These are phyloP conservation scores for Parafenestella ontariensis DNA, from an alignment of 2,329 filamentous ascomycete species.

Conservation along the genomic window DNA sequence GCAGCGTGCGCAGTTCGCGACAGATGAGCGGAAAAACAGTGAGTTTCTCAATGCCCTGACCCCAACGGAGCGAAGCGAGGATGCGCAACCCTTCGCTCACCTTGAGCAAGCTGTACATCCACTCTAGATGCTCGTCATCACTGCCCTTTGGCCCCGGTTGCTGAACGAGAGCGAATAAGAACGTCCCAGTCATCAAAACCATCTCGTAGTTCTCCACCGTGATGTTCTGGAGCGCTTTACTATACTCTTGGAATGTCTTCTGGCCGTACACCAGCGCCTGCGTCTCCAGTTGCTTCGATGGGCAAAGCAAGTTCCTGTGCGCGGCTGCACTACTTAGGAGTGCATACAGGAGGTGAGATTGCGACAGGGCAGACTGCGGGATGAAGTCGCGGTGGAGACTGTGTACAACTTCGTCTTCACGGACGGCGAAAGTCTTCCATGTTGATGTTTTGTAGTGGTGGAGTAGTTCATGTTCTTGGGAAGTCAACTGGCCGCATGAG, in stretches of 20 bases:
- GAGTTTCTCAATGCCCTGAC: constrained; percentile 41
- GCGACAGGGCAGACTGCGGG: constrained; percentile 28
- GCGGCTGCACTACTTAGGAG: constrained; percentile 37
- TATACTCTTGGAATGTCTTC: constrained; percentile 36
- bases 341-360: constrained; percentile 34
- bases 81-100: constrained; percentile 43
- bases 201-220: constrained; percentile 43
- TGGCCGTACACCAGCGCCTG: constrained; percentile 34
- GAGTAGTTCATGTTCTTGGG: constrained; percentile 28
- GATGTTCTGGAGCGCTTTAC: constrained; percentile 35
- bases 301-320: constrained; percentile 22
- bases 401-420: constrained; percentile 22
- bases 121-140: constrained; percentile 24
- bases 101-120: constrained; percentile 33
- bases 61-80: constrained; percentile 39
- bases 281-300: constrained; percentile 18
- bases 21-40: constrained; percentile 36
- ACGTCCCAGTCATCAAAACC: constrained; percentile 34
- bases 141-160: constrained; percentile 12
- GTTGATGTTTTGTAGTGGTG: constrained; percentile 35
- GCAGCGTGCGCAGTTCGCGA: constrained; percentile 36
- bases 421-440: constrained; percentile 32
- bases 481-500: constrained; percentile 29
- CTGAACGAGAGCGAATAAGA: constrained; percentile 31
- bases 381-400: constrained; percentile 31